Evolutionary conservation across 1,284 basidiomycete species (phyloP).

Genomic region (Rhodotorula sp.): DNA sequence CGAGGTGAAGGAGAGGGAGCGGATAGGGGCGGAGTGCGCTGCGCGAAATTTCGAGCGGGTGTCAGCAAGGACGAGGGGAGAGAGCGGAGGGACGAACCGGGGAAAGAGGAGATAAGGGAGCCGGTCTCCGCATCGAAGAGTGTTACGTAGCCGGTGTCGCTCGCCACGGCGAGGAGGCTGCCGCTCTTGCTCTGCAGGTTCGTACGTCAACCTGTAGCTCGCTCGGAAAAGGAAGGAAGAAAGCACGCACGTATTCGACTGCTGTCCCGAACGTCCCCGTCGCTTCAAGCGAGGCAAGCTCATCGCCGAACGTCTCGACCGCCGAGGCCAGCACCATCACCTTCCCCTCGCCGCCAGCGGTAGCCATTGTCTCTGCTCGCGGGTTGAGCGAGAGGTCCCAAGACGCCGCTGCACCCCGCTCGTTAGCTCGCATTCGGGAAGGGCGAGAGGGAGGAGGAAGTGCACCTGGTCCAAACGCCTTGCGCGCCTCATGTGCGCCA

Average conservation of each 20-base stretch:
- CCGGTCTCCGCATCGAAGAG: conserved; percentile 43
- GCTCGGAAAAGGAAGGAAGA: neutral
- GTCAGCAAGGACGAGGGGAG: neutral
- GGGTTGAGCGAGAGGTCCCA: conserved; percentile 42
- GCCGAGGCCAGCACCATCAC: conserved; percentile 37
- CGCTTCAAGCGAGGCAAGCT: conserved; percentile 33
- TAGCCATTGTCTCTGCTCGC: conserved; percentile 29
- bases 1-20: conserved; percentile 45
- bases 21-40: conserved; percentile 46
- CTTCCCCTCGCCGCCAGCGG: conserved; percentile 36
- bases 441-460: neutral
- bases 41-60: neutral
- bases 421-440: too few species aligned
- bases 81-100: conserved; percentile 22
- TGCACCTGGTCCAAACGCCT: conserved; percentile 38
- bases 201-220: neutral
- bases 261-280: conserved; percentile 40
- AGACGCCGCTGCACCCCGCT: conserved; percentile 33
- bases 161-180: conserved; percentile 33
- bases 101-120: conserved; percentile 42
- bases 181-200: conserved; percentile 41
- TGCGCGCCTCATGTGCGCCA: conserved; percentile 28
- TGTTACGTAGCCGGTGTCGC: conserved; percentile 41
- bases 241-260: conserved; percentile 36
- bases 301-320: conserved; percentile 41